Base-by-base conservation (phyloP, 75 land plant genomes). In the Pinus tabuliformis region DNA sequence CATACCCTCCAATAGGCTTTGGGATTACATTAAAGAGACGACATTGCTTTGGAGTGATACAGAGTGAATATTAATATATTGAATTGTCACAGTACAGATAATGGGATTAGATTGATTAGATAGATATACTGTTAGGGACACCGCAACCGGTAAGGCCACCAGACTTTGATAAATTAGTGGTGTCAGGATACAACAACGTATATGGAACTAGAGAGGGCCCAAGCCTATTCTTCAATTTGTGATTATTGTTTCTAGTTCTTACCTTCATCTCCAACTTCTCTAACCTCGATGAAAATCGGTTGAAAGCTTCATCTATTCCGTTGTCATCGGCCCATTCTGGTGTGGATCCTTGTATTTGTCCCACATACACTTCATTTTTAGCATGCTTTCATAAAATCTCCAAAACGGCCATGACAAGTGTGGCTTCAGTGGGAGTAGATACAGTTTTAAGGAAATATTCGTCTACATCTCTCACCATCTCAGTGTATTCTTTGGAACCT, bases 71-170 rank as follows among this genome's bases (percentile, higher is more conserved):
- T 33, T 33, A 33, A 33, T 33, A 42, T 5, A 42, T 42, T 4
- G 3, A 42, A 42, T 6, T 42, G 6, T 42, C 45, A 42, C 5
- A 5, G 6, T 45, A 6, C 49, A 45, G 6, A 45, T 0, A 45
- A 6, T 45, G 49, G 49, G 6, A 7, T 8, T 7, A 1, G 0
- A 24, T 62, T 28, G 9, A 63, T 57, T 56, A 75, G 16, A 90
- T 86, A 72, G 92, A 85, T 64, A 89, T 85, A 73, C 92, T 90
- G 72, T 88, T 90, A 4, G 92, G 92, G 28, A 90, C 77, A 15
- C 92, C 92, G n/a, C 39, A 77, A 14, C 80, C 91, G 14, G 92
- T 90, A 70, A 90, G 80, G 14, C 92, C 92, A 6, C 74, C 74
- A 1, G 14, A 1, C 12, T 7, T 56, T 7, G 74, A 73, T 22